Percentiles rank a stretch among this genome's conserved stretches.
Conservation (phyloP, 805 yeast genomes). For the Cyberlindnera mississippiensis region DNA sequence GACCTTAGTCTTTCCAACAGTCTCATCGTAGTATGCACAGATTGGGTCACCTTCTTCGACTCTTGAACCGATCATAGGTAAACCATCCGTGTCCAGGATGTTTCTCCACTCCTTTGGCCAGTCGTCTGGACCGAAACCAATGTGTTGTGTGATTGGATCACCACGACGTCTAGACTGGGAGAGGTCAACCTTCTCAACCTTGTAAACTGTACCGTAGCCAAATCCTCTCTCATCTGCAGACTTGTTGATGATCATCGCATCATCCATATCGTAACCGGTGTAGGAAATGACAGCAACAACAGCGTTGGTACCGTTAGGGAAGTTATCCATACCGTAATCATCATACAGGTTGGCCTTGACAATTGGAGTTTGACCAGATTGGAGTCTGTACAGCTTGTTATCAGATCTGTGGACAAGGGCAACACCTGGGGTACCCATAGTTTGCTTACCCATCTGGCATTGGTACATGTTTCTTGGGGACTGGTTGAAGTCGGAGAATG, state of each 20-base stretch:
- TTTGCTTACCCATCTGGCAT: conserved; percentile 99
- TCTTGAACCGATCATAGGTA: conserved; percentile 82
- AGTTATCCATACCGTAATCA: conserved; percentile 96
- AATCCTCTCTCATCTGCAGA: conserved; percentile 98
- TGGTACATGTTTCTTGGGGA: conserved; percentile 99
- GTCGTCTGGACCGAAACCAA: conserved; percentile 89
- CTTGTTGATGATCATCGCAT: conserved; percentile 97
- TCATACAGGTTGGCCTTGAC: conserved; percentile 92
- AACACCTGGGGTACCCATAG: conserved; percentile 99
- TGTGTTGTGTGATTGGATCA: conserved; percentile 90
- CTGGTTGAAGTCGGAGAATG: conserved; percentile 97
- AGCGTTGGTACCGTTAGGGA: conserved; percentile 97
- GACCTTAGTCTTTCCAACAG: conserved; percentile 83
- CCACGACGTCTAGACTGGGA: conserved; percentile 76
- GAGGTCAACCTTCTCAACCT: conserved; percentile 88
- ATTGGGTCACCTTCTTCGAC: conserved; percentile 96
- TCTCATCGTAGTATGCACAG: conserved; percentile 88
- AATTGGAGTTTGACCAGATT: conserved; percentile 95
- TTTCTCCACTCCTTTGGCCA: conserved; percentile 92
- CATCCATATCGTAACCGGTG: conserved; percentile 99
- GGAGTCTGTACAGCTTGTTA: conserved; percentile 88
- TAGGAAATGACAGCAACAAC: conserved; percentile 98
- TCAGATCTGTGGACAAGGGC: conserved; percentile 90
- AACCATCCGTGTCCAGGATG: conserved; percentile 85
- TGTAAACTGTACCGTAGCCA: conserved; percentile 94